Percentiles rank a stretch among this genome's conserved stretches.
phyloP scores from a whole-genome alignment of 139 green algal genomes.

The Microglena sp. region DNA sequence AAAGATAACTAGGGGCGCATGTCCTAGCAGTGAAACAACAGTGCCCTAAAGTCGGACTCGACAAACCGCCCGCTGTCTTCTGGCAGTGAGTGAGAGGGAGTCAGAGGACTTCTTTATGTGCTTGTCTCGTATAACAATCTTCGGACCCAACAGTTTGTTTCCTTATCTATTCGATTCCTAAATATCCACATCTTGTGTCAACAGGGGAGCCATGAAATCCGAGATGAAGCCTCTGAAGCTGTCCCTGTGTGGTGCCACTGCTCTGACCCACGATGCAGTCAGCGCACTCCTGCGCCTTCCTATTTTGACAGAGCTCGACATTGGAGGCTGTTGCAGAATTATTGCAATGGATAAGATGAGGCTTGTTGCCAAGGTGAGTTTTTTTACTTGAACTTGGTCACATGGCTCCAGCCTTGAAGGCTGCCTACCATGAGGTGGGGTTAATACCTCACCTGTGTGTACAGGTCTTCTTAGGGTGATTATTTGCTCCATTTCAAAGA shows the following conservation, averaged over 20 bases:
- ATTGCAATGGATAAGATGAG: slow-evolving; percentile 62
- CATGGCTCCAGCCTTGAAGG: background rate
- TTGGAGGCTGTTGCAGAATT: slow-evolving; percentile 45
- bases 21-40: too few relatives aligned
- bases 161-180: too few relatives aligned
- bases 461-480: background rate
- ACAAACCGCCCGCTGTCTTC: too few relatives aligned
- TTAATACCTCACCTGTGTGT: background rate
- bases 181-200: too few relatives aligned
- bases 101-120: too few relatives aligned
- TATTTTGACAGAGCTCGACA: slow-evolving; percentile 50
- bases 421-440: background rate
- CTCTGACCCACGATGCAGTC: slow-evolving; percentile 53
- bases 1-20: too few relatives aligned
- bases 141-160: too few relatives aligned
- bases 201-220: too few relatives aligned
- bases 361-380: slow-evolving; percentile 52
- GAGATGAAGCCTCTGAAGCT: slow-evolving; percentile 45
- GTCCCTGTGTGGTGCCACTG: slow-evolving; percentile 48
- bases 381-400: background rate
- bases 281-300: slow-evolving; percentile 53
- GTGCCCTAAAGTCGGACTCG: too few relatives aligned
- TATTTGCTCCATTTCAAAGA: too few relatives aligned
- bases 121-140: too few relatives aligned
- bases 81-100: too few relatives aligned